Evolutionary conservation across 495 filamentous ascomycete species (phyloP).

Genomic region (Staphylotrichum longicolle): DNA sequence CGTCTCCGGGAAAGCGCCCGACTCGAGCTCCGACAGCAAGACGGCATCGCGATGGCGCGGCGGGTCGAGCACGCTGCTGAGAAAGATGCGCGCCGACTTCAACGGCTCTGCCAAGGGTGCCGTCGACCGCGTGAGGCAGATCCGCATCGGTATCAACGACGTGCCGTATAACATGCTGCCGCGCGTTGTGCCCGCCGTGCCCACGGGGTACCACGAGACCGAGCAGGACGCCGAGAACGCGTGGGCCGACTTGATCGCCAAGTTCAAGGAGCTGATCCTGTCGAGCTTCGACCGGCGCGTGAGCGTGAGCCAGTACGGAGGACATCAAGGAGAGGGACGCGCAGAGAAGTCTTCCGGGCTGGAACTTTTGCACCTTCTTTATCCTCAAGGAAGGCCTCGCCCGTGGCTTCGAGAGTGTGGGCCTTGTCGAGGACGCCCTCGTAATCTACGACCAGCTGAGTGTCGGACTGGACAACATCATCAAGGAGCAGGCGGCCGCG

Average conservation of each 20-base stretch:
- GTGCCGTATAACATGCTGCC: conserved; percentile 57
- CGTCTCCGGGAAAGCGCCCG: conserved; percentile 36
- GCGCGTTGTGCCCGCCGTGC: conserved; percentile 55
- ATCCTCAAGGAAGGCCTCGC: conserved; percentile 94
- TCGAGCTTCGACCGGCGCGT: conserved; percentile 89
- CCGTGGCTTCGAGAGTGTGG: conserved; percentile 91
- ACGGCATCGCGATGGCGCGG: conserved; percentile 69
- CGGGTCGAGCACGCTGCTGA: conserved; percentile 74
- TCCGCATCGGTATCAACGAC: conserved; percentile 67
- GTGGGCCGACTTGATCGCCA: conserved; percentile 79
- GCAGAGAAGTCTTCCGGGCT: conserved; percentile 83
- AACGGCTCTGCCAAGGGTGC: conserved; percentile 77
- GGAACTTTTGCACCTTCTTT: conserved; percentile 99
- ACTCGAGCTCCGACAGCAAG: conserved; percentile 46
- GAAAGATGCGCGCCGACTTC: conserved; percentile 90
- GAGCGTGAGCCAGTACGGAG: conserved; percentile 89
- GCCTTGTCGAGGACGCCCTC: conserved; percentile 90
- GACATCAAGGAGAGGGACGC: conserved; percentile 93
- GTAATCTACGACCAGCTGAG: conserved; percentile 90
- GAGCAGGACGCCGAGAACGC: conserved; percentile 67
- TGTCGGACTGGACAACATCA: conserved; percentile 75
- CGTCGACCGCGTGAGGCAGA: conserved; percentile 78
- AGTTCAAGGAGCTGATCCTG: conserved; percentile 83
- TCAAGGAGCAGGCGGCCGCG: conserved; percentile 65
- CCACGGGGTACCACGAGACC: conserved; percentile 59